These are phyloP conservation scores for Claviceps lovelessii DNA, from an alignment of 2,329 filamentous ascomycete genomes.

Conservation along the genomic window DNA sequence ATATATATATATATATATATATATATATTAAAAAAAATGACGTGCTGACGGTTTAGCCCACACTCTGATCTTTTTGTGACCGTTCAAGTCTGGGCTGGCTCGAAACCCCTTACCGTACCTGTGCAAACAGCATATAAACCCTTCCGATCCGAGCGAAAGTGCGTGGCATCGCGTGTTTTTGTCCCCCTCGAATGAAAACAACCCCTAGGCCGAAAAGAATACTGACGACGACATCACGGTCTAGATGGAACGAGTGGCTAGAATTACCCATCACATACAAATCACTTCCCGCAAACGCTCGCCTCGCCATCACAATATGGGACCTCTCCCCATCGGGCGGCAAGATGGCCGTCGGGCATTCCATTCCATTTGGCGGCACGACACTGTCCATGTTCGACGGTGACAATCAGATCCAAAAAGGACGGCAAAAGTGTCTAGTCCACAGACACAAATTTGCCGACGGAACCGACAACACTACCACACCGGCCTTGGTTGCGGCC, in stretches of 20 bases:
- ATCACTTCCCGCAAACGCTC: constrained; percentile 64
- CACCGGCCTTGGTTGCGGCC: constrained; percentile 50
- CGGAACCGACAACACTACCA: constrained; percentile 65
- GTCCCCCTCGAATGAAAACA: neutral
- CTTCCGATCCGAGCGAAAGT: constrained; percentile 62
- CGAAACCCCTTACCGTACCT: constrained; percentile 83
- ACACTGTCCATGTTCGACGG: constrained; percentile 85
- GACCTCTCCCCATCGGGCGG: constrained; percentile 73
- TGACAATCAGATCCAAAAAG: constrained; percentile 82
- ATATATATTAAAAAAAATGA: no score
- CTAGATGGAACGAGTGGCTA: constrained; percentile 92
- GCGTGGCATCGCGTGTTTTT: constrained; percentile 4
- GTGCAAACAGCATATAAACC: constrained; percentile 86
- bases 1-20: no score
- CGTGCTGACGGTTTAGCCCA: constrained; percentile 34
- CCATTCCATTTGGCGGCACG: constrained; percentile 85
- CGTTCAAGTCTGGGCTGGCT: constrained; percentile 87
- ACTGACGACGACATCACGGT: neutral
- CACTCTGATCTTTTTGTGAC: constrained; percentile 87
- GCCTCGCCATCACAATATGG: constrained; percentile 88
- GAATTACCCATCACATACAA: constrained; percentile 73
- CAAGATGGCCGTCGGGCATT: constrained; percentile 55
- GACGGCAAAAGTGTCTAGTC: constrained; percentile 78
- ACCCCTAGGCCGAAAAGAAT: neutral
- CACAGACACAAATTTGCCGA: constrained; percentile 75